These are phyloP conservation scores for Cladochytrium replicatum DNA, from an alignment of 192 early-diverging fungal genomes.

Conservation along the genomic window DNA sequence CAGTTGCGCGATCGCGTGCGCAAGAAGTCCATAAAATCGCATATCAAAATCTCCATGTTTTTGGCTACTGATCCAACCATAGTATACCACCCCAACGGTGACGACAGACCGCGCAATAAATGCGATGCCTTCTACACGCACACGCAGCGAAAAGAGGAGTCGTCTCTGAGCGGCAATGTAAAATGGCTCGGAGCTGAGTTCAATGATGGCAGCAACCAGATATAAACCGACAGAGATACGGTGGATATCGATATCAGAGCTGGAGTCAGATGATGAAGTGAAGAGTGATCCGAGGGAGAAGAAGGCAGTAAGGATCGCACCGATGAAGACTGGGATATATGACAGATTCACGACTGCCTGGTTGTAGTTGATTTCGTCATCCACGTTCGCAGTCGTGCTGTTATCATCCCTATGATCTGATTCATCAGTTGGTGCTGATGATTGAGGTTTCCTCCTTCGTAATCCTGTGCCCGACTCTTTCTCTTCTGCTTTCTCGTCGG, in stretches of 20 bases:
- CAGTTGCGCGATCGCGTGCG: conserved; percentile 75
- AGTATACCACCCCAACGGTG: conserved; percentile 37
- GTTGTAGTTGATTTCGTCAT: conserved; percentile 7
- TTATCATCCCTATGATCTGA: background rate
- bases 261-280: conserved; percentile 14
- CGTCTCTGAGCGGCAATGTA: conserved; percentile 62
- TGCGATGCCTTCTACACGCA: conserved; percentile 70
- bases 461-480: conserved; percentile 36
- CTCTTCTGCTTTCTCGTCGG: conserved; percentile 16
- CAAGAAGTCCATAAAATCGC: conserved; percentile 49
- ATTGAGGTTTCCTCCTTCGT: background rate
- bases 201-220: conserved; percentile 64
- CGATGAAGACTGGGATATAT: conserved; percentile 56
- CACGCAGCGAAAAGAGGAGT: conserved; percentile 68
- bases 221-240: conserved; percentile 51
- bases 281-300: conserved; percentile 3
- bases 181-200: conserved; percentile 78
- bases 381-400: background rate
- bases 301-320: conserved; percentile 43
- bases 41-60: conserved; percentile 1
- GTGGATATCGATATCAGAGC: conserved; percentile 21
- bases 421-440: conserved; percentile 2
- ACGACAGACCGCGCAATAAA: conserved; percentile 62
- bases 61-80: background rate
- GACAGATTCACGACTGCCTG: conserved; percentile 65